Conservation (phyloP, 208 protist species). For the Sergeia podlipaevii region DNA sequence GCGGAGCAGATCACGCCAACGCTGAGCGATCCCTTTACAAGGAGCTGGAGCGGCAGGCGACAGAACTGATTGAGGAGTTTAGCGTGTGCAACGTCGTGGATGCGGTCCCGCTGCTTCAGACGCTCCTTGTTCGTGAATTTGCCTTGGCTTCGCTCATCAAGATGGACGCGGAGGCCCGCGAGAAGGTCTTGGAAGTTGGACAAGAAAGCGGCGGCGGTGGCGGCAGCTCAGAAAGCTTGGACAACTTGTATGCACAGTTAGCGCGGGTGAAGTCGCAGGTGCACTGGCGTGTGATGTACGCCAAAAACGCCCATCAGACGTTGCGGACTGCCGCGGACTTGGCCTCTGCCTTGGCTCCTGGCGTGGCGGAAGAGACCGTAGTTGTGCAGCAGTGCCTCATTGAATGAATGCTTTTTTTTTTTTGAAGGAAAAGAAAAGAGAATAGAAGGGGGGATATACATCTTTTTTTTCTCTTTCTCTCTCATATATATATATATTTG, state of each 20-base stretch:
- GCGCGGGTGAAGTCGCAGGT: constrained; percentile 16
- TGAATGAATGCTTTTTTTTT: no score
- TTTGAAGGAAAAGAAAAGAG: no score
- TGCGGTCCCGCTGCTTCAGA: constrained; percentile 6
- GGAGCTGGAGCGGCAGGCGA: not conserved
- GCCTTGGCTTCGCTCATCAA: not conserved
- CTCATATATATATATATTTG: no score
- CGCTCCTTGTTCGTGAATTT: constrained; percentile 5
- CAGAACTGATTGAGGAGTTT: not conserved
- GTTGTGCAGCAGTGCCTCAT: constrained; percentile 74
- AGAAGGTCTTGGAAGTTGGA: not conserved
- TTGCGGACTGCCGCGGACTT: constrained; percentile 60
- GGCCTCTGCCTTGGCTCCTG: constrained; percentile 33
- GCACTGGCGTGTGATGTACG: constrained; percentile 66
- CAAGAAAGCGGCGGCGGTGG: not conserved
- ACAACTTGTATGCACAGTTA: not conserved
- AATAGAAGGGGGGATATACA: no score
- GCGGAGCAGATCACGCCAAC: not conserved
- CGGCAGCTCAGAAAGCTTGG: not conserved
- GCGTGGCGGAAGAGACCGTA: constrained; percentile 66
- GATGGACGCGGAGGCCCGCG: not conserved
- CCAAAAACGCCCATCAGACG: constrained; percentile 27
- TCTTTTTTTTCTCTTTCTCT: no score
- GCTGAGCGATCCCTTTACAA: not conserved
- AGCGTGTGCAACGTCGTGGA: constrained; percentile 5